Base-by-base conservation (phyloP, 2,329 filamentous ascomycete species). In the Colletotrichum truncatum region DNA sequence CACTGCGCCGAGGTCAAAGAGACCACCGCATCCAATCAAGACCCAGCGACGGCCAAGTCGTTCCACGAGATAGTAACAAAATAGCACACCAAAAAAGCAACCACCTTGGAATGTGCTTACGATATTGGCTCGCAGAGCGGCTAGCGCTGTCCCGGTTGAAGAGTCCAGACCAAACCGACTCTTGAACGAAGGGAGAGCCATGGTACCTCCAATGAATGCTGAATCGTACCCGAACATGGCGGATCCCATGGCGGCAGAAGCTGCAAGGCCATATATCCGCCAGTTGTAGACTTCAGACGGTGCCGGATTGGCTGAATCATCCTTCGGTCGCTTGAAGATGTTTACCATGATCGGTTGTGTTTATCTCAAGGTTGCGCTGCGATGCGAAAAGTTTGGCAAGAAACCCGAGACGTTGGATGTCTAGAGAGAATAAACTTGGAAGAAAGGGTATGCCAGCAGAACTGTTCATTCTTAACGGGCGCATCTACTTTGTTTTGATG, bases 61-160 rank as follows among this genome's bases (percentile, higher is more conserved):
- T 67, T 88, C 86, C 77, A 86, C 86, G 5, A 84, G 84, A 30
- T 85, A 76, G 18, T 84, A 85, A 64, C 82, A 84, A 75, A 84
- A 82, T 21, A 87, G 76, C 28, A 83, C 79, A 4, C 85, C 85
- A 67, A 87, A 83, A 26, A 85, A 80, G 58, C 84, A 85, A n/a
- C 85, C 85, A 2, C 84, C 85, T 10, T 82, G 84, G 68, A 87
- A 87, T 2, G 84, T 86, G 67, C 61, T 72, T 70, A 76, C 75
- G 46, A 77, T 77, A 54, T 77, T 77, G 30, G 67, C 65, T 25
- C 52, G 48, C 9, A 70, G 61, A 6, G 62, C 39, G 5, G 69
- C 68, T 8, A 65, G 58, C 8, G 51, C 49, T 26, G 46, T 54
- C 6, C 57, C 49, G 8, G 43, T 56, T 2, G 58, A 43, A 1